Base-by-base conservation (phyloP, 345 rosid genomes). In the Populus simonii region DNA sequence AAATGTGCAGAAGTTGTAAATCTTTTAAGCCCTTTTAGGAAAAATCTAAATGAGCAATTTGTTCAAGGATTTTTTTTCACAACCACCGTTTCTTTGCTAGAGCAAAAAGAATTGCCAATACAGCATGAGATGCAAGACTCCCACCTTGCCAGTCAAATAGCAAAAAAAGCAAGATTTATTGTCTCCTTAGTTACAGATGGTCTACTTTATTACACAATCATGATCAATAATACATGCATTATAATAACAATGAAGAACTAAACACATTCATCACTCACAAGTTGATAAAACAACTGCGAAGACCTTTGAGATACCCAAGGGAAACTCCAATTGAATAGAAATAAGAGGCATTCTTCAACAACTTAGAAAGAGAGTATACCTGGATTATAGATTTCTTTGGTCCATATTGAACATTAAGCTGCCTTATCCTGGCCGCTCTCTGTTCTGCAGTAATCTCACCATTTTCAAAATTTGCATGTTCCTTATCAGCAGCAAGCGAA, bases 381-480 rank as follows among this genome's bases (percentile, higher is more conserved):
- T 70, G 74, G 31, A 68, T 74, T 59, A 80, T 66, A 70, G 88
- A 78, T 75, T 67, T 76, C 89, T 89, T 91, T 15, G 96, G 80
- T 73, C 90, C 89, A 76, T 80, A 92, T 41, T 33, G 77, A 25
- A 5, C 66, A 53, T 81, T 45, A 33, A 76, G 86, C 45, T 72
- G 70, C 10, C 77, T 80, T 66, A 68, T 43, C 71, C 71, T 82
- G 22, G 35, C 76, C 1, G 35, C 78, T 68, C 39, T 77, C 65
- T 84, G 79, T 36, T 71, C 81, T n/a, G 38, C 78, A 68, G 84
- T 77, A 67, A 51, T 35, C 71, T 90, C 93, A 15, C 68, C 67
- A 41, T 67, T 79, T 15, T 38, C 82, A 8, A 72, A 73, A 72
- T 49, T 77, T 31, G 76, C 43, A 66, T 77, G 81, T 72, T 88